phyloP scores from a whole-genome alignment of 768 basidiomycete species.

The Chalciporus chontae region DNA sequence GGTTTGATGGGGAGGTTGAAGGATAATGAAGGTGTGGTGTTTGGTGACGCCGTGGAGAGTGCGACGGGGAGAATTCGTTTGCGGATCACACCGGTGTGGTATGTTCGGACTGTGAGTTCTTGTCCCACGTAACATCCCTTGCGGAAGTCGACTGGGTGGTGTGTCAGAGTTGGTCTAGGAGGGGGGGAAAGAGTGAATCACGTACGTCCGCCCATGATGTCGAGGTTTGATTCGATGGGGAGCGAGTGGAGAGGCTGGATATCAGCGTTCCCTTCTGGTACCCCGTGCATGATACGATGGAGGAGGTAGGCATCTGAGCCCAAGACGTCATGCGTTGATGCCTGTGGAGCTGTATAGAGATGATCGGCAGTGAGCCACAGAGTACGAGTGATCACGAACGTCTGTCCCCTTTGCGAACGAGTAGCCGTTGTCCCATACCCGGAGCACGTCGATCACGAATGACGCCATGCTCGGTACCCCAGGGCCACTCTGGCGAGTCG shows the following conservation, averaged over 20 bases:
- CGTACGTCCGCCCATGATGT: conserved; percentile 91
- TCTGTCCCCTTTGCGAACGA: conserved; percentile 64
- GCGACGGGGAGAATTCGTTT: conserved; percentile 87
- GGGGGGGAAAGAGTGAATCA: conserved; percentile 9
- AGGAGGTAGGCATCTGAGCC: conserved; percentile 60
- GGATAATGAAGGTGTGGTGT: conserved; percentile 1
- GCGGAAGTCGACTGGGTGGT: conserved; percentile 77
- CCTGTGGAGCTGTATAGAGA: conserved; percentile 45
- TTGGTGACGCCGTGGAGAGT: conserved; percentile 35
- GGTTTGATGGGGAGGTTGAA: conserved; percentile 28
- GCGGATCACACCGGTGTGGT: conserved; percentile 87
- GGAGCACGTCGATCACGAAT: conserved; percentile 65
- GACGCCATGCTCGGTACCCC: conserved; percentile 53
- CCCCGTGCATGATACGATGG: conserved; percentile 77
- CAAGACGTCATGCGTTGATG: conserved; percentile 52
- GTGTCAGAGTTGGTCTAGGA: neutral
- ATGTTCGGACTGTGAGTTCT: conserved; percentile 94
- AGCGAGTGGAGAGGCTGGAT: conserved; percentile 75
- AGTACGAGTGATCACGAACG: conserved; percentile 53
- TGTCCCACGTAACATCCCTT: conserved; percentile 99
- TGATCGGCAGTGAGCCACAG: conserved; percentile 2
- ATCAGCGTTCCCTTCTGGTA: conserved; percentile 84
- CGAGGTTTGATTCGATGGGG: conserved; percentile 93
- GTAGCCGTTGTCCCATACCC: conserved; percentile 74
- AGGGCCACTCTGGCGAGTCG: conserved; percentile 44